These are phyloP conservation scores for Actinomortierella wolfii DNA, from an alignment of 371 early-diverging fungal species.

Conservation along the genomic window DNA sequence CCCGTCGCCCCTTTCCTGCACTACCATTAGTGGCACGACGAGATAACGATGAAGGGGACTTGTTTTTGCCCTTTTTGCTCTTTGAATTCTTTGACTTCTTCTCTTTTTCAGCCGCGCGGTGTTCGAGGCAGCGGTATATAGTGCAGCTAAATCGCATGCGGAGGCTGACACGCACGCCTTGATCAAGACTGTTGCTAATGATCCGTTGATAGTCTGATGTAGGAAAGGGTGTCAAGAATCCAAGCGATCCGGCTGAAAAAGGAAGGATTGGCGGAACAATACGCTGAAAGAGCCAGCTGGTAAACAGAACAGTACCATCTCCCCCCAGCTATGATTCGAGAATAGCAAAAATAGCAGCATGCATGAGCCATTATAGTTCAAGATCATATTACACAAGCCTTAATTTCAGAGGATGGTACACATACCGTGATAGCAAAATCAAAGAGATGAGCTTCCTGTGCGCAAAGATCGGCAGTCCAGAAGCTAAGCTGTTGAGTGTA, in stretches of 20 bases:
- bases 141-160: slow-evolving; percentile 90
- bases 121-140: slow-evolving; percentile 65
- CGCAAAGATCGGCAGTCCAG: slow-evolving; percentile 81
- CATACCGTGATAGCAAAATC: slow-evolving; percentile 80
- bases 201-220: slow-evolving; percentile 64
- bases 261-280: slow-evolving; percentile 89
- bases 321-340: slow-evolving; percentile 70
- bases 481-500: slow-evolving; percentile 58
- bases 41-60: too few relatives aligned
- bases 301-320: slow-evolving; percentile 88
- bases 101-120: slow-evolving; percentile 31
- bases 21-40: not conserved
- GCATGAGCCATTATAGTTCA: not conserved
- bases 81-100: slow-evolving; percentile 21
- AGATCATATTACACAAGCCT: slow-evolving; percentile 8
- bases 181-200: slow-evolving; percentile 63
- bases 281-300: slow-evolving; percentile 88
- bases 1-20: slow-evolving; percentile 5
- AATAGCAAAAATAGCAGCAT: not conserved
- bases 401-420: slow-evolving; percentile 13
- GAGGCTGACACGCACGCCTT: slow-evolving; percentile 83
- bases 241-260: slow-evolving; percentile 87
- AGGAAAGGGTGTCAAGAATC: slow-evolving; percentile 90
- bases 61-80: slow-evolving; percentile 22
- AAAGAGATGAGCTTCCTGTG: slow-evolving; percentile 65